Base-by-base conservation (phyloP, 805 yeast genomes). In the Saturnispora bothae region DNA sequence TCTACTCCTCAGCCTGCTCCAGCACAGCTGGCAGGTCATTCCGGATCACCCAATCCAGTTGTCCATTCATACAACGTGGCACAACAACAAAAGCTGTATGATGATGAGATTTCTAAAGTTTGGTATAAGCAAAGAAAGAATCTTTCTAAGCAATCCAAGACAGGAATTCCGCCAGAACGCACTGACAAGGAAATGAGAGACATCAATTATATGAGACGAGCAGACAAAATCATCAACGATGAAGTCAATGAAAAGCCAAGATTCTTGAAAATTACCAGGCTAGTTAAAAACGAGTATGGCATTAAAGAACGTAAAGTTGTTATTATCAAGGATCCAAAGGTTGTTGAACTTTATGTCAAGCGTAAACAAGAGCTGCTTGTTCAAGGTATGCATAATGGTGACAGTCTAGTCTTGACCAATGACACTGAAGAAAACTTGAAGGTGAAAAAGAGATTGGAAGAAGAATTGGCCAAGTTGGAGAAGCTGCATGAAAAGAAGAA, bases 81-180 rank as follows among this genome's bases (percentile, higher is more conserved):
- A 0, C 59, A 74, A 44, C 97, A 89, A 57, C 97, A 89, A 52
- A 81, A 79, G 52, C 76, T 92, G 2, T 92, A 92, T 51, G 96
- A 89, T 45, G 88, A 81, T 43, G 97, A 92, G 54, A 81, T 92
- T 42, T 68, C 73, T 27, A 71, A 85, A 38, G 86, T 88, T 20
- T 92, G 98, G 98, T 79, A 82, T 49, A 74, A 79, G 6, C 97
- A 89, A 54, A 73, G 77, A 35, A 66, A 70, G 42, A 68, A 78
- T 9, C 62, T 88, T 37, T 61, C 70, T 15, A 60, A 64, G 13
- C 41, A 37, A 9, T 43, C 54, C 21, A 33, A 31, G n/a, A 42
- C 48, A 13, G 51, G 47, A 28, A 48, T 43, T 22, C 60, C 61
- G 4, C 43, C 53, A 3, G 41, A 45, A 3, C 43, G 53, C 16